Conservation (phyloP, 331 rosid species). For the Quercus tomentella region DNA sequence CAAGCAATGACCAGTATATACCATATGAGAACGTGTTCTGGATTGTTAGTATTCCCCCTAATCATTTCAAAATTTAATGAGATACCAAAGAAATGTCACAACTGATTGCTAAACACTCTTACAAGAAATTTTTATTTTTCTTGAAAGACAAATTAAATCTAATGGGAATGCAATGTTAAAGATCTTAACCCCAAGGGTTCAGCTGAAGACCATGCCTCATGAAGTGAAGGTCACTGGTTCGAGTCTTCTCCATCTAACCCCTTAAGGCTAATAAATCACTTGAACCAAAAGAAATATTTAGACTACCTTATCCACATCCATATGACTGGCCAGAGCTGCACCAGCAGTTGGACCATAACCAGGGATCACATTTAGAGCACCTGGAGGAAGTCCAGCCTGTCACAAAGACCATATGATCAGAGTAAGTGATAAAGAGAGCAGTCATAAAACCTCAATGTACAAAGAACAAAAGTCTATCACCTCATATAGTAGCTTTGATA, state of each 20-base stretch:
- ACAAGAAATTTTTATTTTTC: background rate
- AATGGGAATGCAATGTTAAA: background rate
- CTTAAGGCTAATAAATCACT: no score
- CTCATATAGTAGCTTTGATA: conserved; percentile 55
- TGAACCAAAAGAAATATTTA: background rate
- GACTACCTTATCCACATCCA: conserved; percentile 85
- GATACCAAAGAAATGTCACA: background rate
- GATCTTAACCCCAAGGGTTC: no score
- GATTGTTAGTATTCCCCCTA: background rate
- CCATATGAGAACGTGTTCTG: background rate
- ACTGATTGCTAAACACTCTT: background rate
- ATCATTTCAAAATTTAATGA: background rate
- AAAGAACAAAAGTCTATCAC: conserved; percentile 24
- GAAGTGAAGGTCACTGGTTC: no score
- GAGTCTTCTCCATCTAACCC: no score
- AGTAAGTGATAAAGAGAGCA: background rate
- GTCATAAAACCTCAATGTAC: background rate
- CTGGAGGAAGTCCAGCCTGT: conserved; percentile 93
- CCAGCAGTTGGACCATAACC: conserved; percentile 96
- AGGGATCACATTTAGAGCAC: conserved; percentile 71
- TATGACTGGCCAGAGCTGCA: conserved; percentile 89
- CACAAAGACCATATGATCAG: conserved; percentile 15
- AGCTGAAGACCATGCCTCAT: no score
- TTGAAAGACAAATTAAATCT: background rate
- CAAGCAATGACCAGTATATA: background rate